Base-by-base conservation (phyloP, 805 yeast genomes). In the Saccharomyces mikatae region DNA sequence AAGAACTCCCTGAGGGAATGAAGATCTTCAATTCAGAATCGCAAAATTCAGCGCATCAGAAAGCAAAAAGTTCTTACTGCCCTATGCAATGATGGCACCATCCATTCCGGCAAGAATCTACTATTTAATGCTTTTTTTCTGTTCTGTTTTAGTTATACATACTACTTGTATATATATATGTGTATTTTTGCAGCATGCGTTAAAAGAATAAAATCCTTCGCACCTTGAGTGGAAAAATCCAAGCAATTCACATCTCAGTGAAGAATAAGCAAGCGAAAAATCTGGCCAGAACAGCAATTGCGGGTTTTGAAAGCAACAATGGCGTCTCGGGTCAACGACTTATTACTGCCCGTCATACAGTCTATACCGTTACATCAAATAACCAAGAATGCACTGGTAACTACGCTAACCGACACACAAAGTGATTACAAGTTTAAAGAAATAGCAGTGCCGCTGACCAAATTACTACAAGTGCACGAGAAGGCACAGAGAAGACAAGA, bases 221-320 rank as follows among this genome's bases (percentile, higher is more conserved):
- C 44, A 36, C 44, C 44, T 36, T 36, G 2, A 36, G 24, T 36
- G 44, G 60, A 56, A 46, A 67, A 60, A 14, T 61, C 55, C 4
- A 62, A 61, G 22, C 52, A 50, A 11, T 52, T 41, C 13, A 52
- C 44, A 17, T 17, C 44, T 8, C 44, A 17, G 44, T 22, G 44
- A 17, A 17, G 9, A 17, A 36, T 8, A 17, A 21, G 22, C 24
- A 36, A 8, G 21, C 44, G 21, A 36, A n/a, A 4, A 3, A 9
- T 13, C 8, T 17, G 13, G 21, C 10, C 22, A 36, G 2, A 17
- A 21, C 11, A 17, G 13, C 11, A 24, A 21, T 17, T 21, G 22
- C 8, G 41, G 21, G n/a, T n/a, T 14, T 14, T 21, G 21, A 24
- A 24, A 36, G 10, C 10, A 36, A 36, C 44, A 17, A 36, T 36